Percentiles rank a stretch among this genome's conserved stretches.
Evolutionary conservation across 257 asterid genomes (phyloP).

Genomic region (Schizonepeta tenuifolia): DNA sequence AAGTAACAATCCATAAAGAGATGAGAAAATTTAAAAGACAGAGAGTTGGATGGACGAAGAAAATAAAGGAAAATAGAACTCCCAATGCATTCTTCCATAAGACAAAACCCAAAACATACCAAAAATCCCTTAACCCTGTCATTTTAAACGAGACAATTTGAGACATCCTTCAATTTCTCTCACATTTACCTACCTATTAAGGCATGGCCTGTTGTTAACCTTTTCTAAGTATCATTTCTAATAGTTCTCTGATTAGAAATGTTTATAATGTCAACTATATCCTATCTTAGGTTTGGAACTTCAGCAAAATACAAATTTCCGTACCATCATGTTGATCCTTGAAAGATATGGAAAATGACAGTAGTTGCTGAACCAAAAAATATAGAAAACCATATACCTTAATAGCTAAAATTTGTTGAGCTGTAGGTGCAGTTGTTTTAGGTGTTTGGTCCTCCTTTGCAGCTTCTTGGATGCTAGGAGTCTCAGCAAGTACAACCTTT

Average conservation of each 20-base stretch:
- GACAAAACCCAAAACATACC: conserved; percentile 1
- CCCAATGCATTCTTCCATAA: conserved; percentile 14
- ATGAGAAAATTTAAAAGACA: neutral
- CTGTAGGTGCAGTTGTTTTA: conserved; percentile 86
- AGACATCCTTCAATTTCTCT: too few relatives aligned
- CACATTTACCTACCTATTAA: too few relatives aligned
- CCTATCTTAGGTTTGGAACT: too few relatives aligned
- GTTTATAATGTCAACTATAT: too few relatives aligned
- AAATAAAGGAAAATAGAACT: conserved; percentile 15
- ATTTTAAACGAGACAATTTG: neutral
- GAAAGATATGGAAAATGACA: conserved; percentile 20
- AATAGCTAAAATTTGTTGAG: conserved; percentile 93
- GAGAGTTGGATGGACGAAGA: conserved; percentile 1
- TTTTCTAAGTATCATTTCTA: too few relatives aligned
- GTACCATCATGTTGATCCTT: conserved; percentile 9
- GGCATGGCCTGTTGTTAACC: too few relatives aligned
- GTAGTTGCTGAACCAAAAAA: conserved; percentile 14
- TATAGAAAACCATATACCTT: conserved; percentile 54
- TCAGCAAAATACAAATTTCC: neutral
- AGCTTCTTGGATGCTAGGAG: conserved; percentile 56
- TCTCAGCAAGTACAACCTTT: conserved; percentile 78
- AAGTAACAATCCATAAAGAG: conserved; percentile 17
- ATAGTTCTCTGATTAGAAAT: too few relatives aligned
- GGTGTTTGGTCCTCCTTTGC: conserved; percentile 70
- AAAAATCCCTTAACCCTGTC: neutral